Base-by-base conservation (phyloP, 1,284 basidiomycete genomes). In the Omphalotus olearius region DNA sequence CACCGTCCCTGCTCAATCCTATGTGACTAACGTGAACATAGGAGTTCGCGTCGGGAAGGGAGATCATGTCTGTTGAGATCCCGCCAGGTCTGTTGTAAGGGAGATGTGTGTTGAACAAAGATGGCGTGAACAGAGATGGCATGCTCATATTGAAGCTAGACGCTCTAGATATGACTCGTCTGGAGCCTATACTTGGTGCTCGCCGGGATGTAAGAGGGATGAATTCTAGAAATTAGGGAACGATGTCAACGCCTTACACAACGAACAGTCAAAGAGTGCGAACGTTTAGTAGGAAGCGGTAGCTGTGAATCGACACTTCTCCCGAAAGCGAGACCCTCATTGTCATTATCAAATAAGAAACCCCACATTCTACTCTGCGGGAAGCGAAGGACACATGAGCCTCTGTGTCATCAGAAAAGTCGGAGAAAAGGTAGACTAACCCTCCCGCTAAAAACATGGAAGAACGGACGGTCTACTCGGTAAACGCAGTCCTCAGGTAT, bases 21-120 rank as follows among this genome's bases (percentile, higher is more conserved):
- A 96, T 87, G 67, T 96, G 93, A 5, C 87, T 83, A 43, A 94
- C 79, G 63, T 95, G 93, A 60, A 85, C 80, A 73, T 95, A 96
- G n/a, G 86, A 83, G 47, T 82, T 77, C 2, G 79, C 77, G 0
- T 78, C 73, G 1, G 93, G 92, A 1, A 78, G 73, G 6, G 89
- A 89, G 57, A 95, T 91, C 70, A 85, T 75, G 14, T 80, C 77
- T 49, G 74, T 62, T 41, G 72, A 69, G 54, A 79, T 43, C 72
- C 45, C 56, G 38, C 17, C 39, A 16, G 44, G 36, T 42, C 6
- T 36, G 40, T 45, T 51, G n/a, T 52, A 45, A 16, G 47, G 47
- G n/a, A 16, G n/a, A n/a, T n/a, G n/a, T n/a, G n/a, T n/a, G n/a
- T n/a, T n/a, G 18, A 18, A 11, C 16, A 38, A 23, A 16, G 38